Base-by-base conservation (phyloP, 805 yeast genomes). In the Kuraishia ogatae region DNA sequence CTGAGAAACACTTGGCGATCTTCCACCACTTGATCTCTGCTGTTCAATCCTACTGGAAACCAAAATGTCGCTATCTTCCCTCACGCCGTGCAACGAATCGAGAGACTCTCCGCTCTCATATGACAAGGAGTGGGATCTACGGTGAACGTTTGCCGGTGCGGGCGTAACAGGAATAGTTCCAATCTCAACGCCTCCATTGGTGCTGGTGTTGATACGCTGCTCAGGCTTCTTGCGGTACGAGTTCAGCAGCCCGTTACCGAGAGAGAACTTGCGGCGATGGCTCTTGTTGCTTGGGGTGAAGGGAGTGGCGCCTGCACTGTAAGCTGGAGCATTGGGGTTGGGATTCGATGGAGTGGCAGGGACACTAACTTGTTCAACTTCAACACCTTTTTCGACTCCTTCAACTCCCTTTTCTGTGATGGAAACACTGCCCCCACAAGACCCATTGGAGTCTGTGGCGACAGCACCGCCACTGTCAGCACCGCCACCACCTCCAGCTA, bases 191-290 rank as follows among this genome's bases (percentile, higher is more conserved):
- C 48, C 23, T 10, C 53, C 50, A 19, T 20, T 75, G 13, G 84
- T 77, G 5, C 80, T 75, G 70, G 65, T 4, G 67, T 55, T 26
- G 64, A n/a, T n/a, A n/a, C n/a, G n/a, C n/a, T 52, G n/a, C 80
- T 68, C 67, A 67, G 78, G 70, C 65, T 78, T 80, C 70, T 79
- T 80, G 60, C 81, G 77, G 60, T 82, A 70, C 58, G 77, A 74
- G 5, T 78, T 78, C 51, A 82, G 67, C 23, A 83, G 71, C 5
- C 81, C 72, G 57, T 79, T 81, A 13, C 88, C 88, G 59, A 84
- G 73, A 1, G 87, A 82, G 62, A 84, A 84, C 64, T 82, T 83
- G 53, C 88, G 71, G 62, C 85, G 75, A 62, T 83, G 88, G 15
- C 75, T 70, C 53, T 75, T 73, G 52, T 64, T 54, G 11, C 58